A percentile compares a stretch with the other conserved stretches of the same genome.
Conservation (phyloP, 2,329 filamentous ascomycete genomes). For the Diaporthe ampelina region DNA sequence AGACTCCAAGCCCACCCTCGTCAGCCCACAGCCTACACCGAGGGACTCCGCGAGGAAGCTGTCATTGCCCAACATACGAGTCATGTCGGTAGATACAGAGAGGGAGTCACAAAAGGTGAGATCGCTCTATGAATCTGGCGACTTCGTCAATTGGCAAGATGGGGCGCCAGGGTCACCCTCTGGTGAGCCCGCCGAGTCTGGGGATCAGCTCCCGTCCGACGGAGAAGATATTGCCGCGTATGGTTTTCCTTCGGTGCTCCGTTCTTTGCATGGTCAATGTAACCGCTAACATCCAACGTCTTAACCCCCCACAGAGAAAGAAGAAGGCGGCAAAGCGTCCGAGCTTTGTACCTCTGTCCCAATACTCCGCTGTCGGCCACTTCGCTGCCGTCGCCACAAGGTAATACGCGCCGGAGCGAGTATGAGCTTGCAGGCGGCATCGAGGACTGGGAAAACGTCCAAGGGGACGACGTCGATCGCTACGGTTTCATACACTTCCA, state of each 20-base stretch:
- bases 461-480: constrained; percentile 73
- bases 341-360: constrained; percentile 50
- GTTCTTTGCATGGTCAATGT: constrained; percentile 41
- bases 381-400: constrained; percentile 60
- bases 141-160: constrained; percentile 66
- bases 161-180: constrained; percentile 61
- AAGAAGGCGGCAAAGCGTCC: constrained; percentile 45
- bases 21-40: constrained; percentile 41
- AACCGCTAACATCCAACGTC: constrained; percentile 48
- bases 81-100: constrained; percentile 69
- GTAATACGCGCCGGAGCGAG: constrained; percentile 54
- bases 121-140: constrained; percentile 73
- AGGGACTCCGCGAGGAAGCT: constrained; percentile 41
- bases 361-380: constrained; percentile 58
- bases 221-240: constrained; percentile 69
- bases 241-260: constrained; percentile 60
- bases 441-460: constrained; percentile 77
- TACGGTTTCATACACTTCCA: constrained; percentile 75
- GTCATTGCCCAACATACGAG: constrained; percentile 62
- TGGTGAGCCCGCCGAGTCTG: constrained; percentile 63
- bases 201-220: constrained; percentile 65
- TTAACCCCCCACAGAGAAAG: constrained; percentile 38
- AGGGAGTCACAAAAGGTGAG: constrained; percentile 77
- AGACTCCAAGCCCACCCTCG: constrained; percentile 40
- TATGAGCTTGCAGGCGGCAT: constrained; percentile 70